Base-by-base conservation (phyloP, 441 rosid genomes). In the Melastoma candidum region DNA sequence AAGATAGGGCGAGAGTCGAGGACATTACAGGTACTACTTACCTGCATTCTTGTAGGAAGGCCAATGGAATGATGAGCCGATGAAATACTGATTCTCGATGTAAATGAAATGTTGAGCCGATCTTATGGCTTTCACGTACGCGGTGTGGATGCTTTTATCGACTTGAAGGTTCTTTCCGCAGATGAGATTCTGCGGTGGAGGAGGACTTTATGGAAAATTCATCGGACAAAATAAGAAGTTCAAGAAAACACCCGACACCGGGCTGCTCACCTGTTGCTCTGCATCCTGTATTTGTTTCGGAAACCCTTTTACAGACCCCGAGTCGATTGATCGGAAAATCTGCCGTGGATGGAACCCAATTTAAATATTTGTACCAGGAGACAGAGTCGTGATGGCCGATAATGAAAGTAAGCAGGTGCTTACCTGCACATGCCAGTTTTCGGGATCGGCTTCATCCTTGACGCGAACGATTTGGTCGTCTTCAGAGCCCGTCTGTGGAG, bases 341-440 rank as follows among this genome's bases (percentile, higher is more conserved):
- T 82, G 52, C 7, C 36, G 36, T 7, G 7, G 36, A 29, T 29
- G 36, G 36, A 7, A 29, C 36, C 22, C 22, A 29, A 29, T 29
- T 29, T 29, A 7, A 29, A 29, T 29, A 39, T 29, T 2, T 4
- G 12, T 39, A 6, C 43, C 26, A 54, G 3, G 25, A 5, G 32
- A 3, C 7, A 54, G 39, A 10, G 24, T 24, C 26, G 12, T 32
- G 36, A 17, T 17, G 22, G 6, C 25, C 17, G 26, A 41, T 14
- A 7, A 8, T 12, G 14, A 43, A 39, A 8, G 10, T 11, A 43
- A 13, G 48, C 13, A 29, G 9, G 12, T 8, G 43, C 25, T 61
- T 25, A 84, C 87, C 78, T 87, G 96, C 49, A 77, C 76, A 66
- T 84, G 93, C 93, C 96, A 84, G 69, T 67, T 77, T 66, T 84